Percentiles rank a stretch among this genome's conserved stretches.
These are phyloP conservation scores for Candida lessepsii DNA, from an alignment of 805 yeast genomes.

Conservation along the genomic window DNA sequence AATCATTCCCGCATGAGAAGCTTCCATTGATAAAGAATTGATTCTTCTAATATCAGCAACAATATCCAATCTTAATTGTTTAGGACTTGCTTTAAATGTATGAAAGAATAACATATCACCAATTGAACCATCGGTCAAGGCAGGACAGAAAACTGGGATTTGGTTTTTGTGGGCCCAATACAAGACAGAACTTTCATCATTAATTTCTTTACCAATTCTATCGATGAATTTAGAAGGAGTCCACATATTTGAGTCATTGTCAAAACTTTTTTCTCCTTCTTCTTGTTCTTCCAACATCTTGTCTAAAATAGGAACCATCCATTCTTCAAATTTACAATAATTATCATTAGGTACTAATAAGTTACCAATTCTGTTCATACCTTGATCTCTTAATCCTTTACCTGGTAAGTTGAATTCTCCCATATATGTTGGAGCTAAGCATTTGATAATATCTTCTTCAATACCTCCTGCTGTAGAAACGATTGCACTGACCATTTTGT, in stretches of 20 bases:
- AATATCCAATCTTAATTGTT: constrained; percentile 84
- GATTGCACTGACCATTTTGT: constrained; percentile 91
- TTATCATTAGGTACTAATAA: constrained; percentile 96
- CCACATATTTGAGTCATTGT: constrained; percentile 67
- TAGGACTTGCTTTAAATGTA: constrained; percentile 91
- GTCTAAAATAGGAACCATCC: constrained; percentile 95
- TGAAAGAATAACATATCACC: constrained; percentile 99
- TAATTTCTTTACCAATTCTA: constrained; percentile 91
- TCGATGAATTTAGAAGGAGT: constrained; percentile 93
- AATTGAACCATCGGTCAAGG: constrained; percentile 95
- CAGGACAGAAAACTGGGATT: constrained; percentile 96
- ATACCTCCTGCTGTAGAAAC: constrained; percentile 99
- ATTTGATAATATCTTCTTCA: constrained; percentile 95
- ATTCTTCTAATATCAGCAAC: constrained; percentile 91
- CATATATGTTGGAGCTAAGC: constrained; percentile 92
- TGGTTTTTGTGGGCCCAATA: constrained; percentile 98
- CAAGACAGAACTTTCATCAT: constrained; percentile 88
- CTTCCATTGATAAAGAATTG: constrained; percentile 93
- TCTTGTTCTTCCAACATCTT: constrained; percentile 87
- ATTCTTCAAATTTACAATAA: constrained; percentile 96
- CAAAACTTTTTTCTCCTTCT: constrained; percentile 52
- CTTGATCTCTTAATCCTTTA: constrained; percentile 79
- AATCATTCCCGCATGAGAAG: constrained; percentile 92
- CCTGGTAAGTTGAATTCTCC: constrained; percentile 90
- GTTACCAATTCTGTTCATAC: constrained; percentile 97